These are phyloP conservation scores for Eutrema salsugineum DNA, from an alignment of 441 rosid species.

Conservation along the genomic window DNA sequence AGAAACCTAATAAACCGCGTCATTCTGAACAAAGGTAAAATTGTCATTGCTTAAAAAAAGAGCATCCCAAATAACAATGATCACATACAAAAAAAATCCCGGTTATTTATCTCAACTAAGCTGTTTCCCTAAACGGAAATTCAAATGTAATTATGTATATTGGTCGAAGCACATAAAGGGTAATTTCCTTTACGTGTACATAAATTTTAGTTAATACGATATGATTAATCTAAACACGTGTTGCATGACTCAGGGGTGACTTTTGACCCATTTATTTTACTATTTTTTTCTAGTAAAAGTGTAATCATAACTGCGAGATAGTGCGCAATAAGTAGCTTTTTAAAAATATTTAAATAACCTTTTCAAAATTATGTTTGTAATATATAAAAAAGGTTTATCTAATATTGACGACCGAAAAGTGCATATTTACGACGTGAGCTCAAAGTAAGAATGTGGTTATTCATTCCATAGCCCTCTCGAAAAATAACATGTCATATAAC, in stretches of 20 bases:
- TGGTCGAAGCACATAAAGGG: constrained; percentile 8
- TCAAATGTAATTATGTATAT: constrained; percentile 16
- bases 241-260: constrained; percentile 25
- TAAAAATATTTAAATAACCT: not conserved
- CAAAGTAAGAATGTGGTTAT: constrained; percentile 22
- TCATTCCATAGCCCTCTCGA: not conserved
- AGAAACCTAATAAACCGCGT: not conserved
- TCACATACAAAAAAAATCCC: not conserved
- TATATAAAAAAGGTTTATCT: not conserved
- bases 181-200: constrained; percentile 23
- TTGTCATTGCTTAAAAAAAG: not conserved
- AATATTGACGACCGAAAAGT: constrained; percentile 9
- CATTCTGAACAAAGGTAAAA: not conserved
- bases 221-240: constrained; percentile 34
- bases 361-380: not conserved
- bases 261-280: constrained; percentile 19
- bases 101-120: not conserved
- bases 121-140: constrained; percentile 27
- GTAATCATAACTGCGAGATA: constrained; percentile 20
- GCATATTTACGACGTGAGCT: constrained; percentile 13
- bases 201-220: not conserved
- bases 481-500: not conserved
- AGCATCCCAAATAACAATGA: not conserved
- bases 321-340: constrained; percentile 31
- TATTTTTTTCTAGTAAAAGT: constrained; percentile 16